Conservation (phyloP, 768 basidiomycete species). For the Collybia mongolica region DNA sequence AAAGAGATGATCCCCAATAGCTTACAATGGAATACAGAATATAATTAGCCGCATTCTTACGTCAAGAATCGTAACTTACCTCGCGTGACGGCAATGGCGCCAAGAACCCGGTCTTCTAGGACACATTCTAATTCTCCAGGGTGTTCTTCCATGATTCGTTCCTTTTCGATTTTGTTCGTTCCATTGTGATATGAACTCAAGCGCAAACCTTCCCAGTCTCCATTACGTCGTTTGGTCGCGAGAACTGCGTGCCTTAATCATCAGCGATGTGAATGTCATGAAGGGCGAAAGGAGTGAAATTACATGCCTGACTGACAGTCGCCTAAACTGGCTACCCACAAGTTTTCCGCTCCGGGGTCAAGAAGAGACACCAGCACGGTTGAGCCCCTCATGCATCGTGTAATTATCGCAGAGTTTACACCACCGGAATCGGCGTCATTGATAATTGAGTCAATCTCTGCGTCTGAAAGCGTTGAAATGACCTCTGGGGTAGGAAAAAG, state of each 20-base stretch:
- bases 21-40: slow-evolving; percentile 21
- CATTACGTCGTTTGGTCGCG: slow-evolving; percentile 29
- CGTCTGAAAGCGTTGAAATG: slow-evolving; percentile 32
- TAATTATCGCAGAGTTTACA: slow-evolving; percentile 30
- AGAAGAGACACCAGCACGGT: slow-evolving; percentile 49
- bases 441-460: slow-evolving; percentile 36
- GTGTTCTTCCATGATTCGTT: slow-evolving; percentile 41
- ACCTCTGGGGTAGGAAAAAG: slow-evolving; percentile 39
- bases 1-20: slow-evolving; percentile 54
- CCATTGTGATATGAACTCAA: slow-evolving; percentile 54
- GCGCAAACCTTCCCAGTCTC: slow-evolving; percentile 35
- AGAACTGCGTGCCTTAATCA: slow-evolving; percentile 30
- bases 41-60: background rate
- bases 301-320: slow-evolving; percentile 52
- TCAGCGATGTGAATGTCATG: background rate
- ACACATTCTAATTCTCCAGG: slow-evolving; percentile 45
- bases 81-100: slow-evolving; percentile 56
- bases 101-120: slow-evolving; percentile 45
- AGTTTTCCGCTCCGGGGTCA: slow-evolving; percentile 37
- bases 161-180: slow-evolving; percentile 36
- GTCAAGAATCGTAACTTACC: slow-evolving; percentile 27
- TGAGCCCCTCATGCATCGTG: slow-evolving; percentile 50
- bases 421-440: slow-evolving; percentile 33
- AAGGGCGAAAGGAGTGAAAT: background rate
- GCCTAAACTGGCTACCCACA: slow-evolving; percentile 59